These are phyloP conservation scores for Talaromyces borbonicus DNA, from an alignment of 495 filamentous ascomycete genomes.

Conservation along the genomic window DNA sequence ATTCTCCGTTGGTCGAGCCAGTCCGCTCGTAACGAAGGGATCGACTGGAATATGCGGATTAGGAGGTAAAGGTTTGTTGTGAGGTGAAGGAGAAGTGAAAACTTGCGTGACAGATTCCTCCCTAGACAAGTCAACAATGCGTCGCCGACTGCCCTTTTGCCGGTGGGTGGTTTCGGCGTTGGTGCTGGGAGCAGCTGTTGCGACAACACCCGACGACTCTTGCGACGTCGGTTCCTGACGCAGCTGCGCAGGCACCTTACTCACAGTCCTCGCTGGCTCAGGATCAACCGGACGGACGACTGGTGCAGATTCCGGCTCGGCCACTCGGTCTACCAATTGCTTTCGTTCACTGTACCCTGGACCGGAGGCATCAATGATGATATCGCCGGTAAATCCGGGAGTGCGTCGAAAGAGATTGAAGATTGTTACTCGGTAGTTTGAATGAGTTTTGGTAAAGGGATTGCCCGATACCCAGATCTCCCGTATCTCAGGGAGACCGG, in stretches of 20 bases:
- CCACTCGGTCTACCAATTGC: constrained; percentile 72
- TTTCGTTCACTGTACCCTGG: constrained; percentile 76
- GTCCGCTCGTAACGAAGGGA: not conserved
- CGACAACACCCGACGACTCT: constrained; percentile 13
- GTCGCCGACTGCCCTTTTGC: constrained; percentile 51
- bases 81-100: constrained; percentile 6
- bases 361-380: constrained; percentile 73
- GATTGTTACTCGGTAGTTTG: constrained; percentile 74
- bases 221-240: constrained; percentile 22
- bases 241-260: constrained; percentile 31
- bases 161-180: constrained; percentile 36
- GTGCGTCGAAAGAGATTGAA: constrained; percentile 96
- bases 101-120: constrained; percentile 39
- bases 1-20: not conserved
- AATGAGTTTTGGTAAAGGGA: constrained; percentile 81
- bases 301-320: constrained; percentile 61
- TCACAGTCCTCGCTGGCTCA: constrained; percentile 49
- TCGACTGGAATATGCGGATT: constrained; percentile 1
- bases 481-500: constrained; percentile 78
- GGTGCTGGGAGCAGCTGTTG: constrained; percentile 40
- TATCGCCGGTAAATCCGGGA: constrained; percentile 82
- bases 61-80: constrained; percentile 2
- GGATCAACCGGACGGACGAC: constrained; percentile 58
- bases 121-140: constrained; percentile 74
- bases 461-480: constrained; percentile 89